Evolutionary conservation across 2,329 filamentous ascomycete genomes (phyloP).

Genomic region (Leptodontidium sp.): DNA sequence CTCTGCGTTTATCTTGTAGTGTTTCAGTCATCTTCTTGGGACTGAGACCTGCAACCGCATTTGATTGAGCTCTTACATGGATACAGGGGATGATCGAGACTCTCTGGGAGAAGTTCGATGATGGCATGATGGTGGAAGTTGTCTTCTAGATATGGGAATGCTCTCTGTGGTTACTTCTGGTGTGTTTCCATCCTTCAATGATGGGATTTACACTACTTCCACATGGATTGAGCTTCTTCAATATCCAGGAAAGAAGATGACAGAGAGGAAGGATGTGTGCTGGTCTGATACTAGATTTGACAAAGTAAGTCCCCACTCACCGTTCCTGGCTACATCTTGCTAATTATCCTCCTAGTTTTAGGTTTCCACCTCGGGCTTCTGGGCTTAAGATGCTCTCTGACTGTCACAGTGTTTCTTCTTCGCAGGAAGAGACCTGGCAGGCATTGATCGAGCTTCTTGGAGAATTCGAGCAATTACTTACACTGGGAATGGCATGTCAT

Average conservation of each 20-base stretch:
- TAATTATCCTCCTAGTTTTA: background rate
- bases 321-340: background rate
- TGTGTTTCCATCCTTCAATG: background rate
- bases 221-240: background rate
- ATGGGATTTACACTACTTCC: background rate
- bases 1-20: background rate
- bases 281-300: background rate
- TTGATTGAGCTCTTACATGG: background rate
- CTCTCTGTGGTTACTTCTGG: background rate
- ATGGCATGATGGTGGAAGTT: background rate
- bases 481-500: too few relatives aligned
- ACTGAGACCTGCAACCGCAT: background rate
- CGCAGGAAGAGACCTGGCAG: background rate
- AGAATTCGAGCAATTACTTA: too few relatives aligned
- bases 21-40: background rate
- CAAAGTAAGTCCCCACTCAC: background rate
- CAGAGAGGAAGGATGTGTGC: too few relatives aligned
- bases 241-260: too few relatives aligned
- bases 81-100: background rate
- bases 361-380: background rate
- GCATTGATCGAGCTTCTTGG: background rate
- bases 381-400: background rate
- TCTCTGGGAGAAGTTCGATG: background rate
- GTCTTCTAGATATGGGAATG: background rate
- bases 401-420: background rate